These are phyloP conservation scores for Neohortaea acidophila DNA, from an alignment of 495 filamentous ascomycete species.

Conservation along the genomic window DNA sequence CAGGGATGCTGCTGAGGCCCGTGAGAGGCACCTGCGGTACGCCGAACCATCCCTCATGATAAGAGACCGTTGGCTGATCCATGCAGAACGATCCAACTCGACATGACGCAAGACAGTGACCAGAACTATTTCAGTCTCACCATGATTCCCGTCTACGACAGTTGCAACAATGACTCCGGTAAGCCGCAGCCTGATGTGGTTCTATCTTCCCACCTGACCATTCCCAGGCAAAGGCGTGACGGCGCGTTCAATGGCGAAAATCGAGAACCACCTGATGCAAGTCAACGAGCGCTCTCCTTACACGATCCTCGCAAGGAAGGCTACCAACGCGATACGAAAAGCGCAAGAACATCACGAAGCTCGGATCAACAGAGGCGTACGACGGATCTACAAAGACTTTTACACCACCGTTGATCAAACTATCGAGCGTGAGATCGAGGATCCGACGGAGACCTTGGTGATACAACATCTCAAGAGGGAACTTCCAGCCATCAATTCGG, in stretches of 20 bases:
- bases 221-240: neutral
- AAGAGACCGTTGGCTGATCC: neutral
- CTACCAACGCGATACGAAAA: neutral
- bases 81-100: neutral
- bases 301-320: neutral
- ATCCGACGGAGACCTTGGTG: neutral
- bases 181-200: neutral
- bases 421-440: conserved; percentile 1
- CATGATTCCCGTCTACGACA: neutral
- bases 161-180: neutral
- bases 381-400: conserved; percentile 1
- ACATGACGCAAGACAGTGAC: neutral
- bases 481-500: neutral
- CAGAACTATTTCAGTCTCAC: neutral
- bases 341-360: neutral
- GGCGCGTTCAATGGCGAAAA: conserved; percentile 1
- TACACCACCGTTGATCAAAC: neutral
- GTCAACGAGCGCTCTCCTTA: neutral
- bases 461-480: neutral
- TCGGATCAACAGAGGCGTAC: neutral
- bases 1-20: neutral
- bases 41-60: neutral
- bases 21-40: neutral
- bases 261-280: conserved; percentile 1
- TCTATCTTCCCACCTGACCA: neutral